A percentile compares a stretch with the other conserved stretches of the same genome.
These are phyloP conservation scores for Suillus discolor DNA, from an alignment of 768 basidiomycete genomes.

Conservation along the genomic window DNA sequence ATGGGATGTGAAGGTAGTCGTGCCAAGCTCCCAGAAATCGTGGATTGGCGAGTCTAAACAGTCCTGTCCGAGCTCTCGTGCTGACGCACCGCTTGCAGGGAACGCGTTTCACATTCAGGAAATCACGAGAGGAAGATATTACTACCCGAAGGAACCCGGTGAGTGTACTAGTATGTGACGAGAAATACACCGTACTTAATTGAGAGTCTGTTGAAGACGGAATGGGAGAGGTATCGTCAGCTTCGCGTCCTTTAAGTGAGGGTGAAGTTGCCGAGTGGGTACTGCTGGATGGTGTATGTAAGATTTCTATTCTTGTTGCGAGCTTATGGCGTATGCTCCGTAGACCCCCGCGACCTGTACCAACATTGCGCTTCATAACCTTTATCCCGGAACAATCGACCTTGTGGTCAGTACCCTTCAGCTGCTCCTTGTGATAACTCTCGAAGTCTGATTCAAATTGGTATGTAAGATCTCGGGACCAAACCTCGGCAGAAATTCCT, in stretches of 20 bases:
- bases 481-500: conserved; percentile 84
- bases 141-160: conserved; percentile 71
- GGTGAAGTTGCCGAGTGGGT: conserved; percentile 91
- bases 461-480: conserved; percentile 74
- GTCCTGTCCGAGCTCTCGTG: not conserved
- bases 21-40: conserved; percentile 81
- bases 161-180: conserved; percentile 4
- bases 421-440: conserved; percentile 12
- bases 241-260: conserved; percentile 66
- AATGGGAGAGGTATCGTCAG: conserved; percentile 63
- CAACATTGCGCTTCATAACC: conserved; percentile 88
- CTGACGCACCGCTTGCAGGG: conserved; percentile 42
- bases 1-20: conserved; percentile 79
- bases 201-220: conserved; percentile 46
- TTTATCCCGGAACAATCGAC: conserved; percentile 85
- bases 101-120: conserved; percentile 83
- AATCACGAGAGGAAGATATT: conserved; percentile 68
- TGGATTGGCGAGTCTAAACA: conserved; percentile 69
- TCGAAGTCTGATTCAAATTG: conserved; percentile 3
- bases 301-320: conserved; percentile 7
- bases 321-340: conserved; percentile 2
- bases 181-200: not conserved
- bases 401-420: conserved; percentile 64
- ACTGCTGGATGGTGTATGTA: conserved; percentile 77
- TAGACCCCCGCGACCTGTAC: conserved; percentile 92